Percentiles rank a stretch among this genome's conserved stretches.
phyloP scores from a whole-genome alignment of 805 yeast species.

The Zygotorulaspora florentina region DNA sequence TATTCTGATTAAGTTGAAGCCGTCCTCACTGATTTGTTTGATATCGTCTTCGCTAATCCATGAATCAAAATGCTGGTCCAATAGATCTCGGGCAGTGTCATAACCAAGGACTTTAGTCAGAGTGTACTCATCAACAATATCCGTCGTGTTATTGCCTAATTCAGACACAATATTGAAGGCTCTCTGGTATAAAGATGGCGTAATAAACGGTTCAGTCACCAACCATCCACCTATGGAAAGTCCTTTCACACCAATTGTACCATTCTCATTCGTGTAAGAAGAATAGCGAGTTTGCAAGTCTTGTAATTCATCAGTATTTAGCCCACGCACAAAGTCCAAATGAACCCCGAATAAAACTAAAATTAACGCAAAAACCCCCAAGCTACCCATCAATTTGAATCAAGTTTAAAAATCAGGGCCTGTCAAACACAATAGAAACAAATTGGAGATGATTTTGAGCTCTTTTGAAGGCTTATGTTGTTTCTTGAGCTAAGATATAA shows the following conservation, averaged over 20 bases:
- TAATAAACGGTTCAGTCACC: slow-evolving; percentile 65
- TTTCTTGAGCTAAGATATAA: too few relatives aligned
- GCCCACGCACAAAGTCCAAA: neutral
- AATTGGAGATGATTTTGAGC: too few relatives aligned
- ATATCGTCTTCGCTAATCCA: slow-evolving; percentile 61
- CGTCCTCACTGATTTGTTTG: slow-evolving; percentile 44
- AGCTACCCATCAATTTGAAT: neutral
- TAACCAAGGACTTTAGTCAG: slow-evolving; percentile 48
- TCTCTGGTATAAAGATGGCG: slow-evolving; percentile 54
- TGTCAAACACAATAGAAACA: neutral
- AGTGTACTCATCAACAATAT: slow-evolving; percentile 56
- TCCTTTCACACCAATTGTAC: slow-evolving; percentile 32
- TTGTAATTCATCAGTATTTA: slow-evolving; percentile 1
- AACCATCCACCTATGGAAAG: slow-evolving; percentile 71
- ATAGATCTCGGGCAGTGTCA: slow-evolving; percentile 39
- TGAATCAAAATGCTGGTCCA: slow-evolving; percentile 52
- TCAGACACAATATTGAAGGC: slow-evolving; percentile 26
- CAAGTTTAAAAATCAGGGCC: neutral
- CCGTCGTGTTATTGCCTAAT: slow-evolving; percentile 30
- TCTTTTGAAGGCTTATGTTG: too few relatives aligned
- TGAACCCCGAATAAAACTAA: neutral
- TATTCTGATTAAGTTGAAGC: slow-evolving; percentile 66
- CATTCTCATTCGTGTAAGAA: slow-evolving; percentile 3
- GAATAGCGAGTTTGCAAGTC: slow-evolving; percentile 6
- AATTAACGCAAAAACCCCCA: neutral